phyloP scores from a whole-genome alignment of 2,329 filamentous ascomycete genomes.

The Fusarium neocosmosporiellum region DNA sequence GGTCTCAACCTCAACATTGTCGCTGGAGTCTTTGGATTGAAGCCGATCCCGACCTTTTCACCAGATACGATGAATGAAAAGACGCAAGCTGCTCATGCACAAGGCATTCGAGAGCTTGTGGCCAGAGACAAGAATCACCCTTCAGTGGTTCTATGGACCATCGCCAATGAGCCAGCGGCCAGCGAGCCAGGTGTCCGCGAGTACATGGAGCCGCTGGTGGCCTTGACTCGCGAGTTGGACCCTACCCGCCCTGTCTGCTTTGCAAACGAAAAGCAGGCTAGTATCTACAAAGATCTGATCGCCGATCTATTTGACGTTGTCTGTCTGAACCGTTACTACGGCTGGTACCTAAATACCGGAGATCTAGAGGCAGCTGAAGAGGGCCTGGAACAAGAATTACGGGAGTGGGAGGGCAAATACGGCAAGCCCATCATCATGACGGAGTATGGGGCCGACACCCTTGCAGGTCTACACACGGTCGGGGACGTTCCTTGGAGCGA shows the following conservation, averaged over 20 bases:
- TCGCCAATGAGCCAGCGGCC: constrained; percentile 24
- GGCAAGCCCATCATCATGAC: constrained; percentile 25
- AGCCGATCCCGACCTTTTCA: constrained; percentile 10
- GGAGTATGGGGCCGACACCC: constrained; percentile 22
- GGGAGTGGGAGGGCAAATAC: constrained; percentile 15
- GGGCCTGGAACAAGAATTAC: constrained; percentile 7
- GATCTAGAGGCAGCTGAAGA: constrained; percentile 16
- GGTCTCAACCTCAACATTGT: constrained; percentile 21
- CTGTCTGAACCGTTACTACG: constrained; percentile 27
- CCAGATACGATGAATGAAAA: constrained; percentile 15
- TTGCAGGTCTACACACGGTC: constrained; percentile 14
- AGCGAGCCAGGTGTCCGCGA: constrained; percentile 10
- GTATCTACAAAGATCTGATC: constrained; percentile 11
- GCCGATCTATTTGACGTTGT: constrained; percentile 21
- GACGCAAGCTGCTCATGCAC: constrained; percentile 14
- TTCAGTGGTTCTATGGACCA: constrained; percentile 20
- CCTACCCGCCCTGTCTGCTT: constrained; percentile 20
- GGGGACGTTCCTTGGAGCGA: constrained; percentile 32
- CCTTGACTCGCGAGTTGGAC: constrained; percentile 8
- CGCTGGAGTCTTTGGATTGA: constrained; percentile 6
- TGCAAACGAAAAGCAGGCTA: constrained; percentile 12
- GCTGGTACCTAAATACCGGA: constrained; percentile 19
- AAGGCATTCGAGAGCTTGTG: constrained; percentile 17
- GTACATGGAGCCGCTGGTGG: constrained; percentile 19
- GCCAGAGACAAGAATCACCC: constrained; percentile 28